Conservation (phyloP, 768 basidiomycete genomes). For the Suillus clintonianus region DNA sequence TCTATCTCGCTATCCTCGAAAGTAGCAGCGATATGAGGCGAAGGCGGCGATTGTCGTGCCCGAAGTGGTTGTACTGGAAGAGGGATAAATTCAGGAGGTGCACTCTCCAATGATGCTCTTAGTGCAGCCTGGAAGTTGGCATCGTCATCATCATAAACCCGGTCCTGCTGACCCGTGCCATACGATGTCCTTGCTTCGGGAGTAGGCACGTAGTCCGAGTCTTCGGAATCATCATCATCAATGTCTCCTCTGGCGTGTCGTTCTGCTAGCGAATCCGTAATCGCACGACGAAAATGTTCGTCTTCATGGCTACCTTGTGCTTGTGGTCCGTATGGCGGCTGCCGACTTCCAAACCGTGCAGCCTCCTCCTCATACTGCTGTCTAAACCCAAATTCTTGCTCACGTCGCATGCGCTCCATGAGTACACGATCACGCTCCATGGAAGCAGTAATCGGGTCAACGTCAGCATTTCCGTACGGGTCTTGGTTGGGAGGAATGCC, state of each 20-base stretch:
- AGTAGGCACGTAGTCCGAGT: conserved; percentile 17
- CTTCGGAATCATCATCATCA: conserved; percentile 29
- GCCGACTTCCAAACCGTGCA: conserved; percentile 20
- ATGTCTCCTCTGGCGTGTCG: conserved; percentile 16
- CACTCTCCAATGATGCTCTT: conserved; percentile 72
- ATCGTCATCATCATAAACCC: conserved; percentile 86
- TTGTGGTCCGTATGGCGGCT: conserved; percentile 4
- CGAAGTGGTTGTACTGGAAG: conserved; percentile 23
- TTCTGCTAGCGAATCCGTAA: conserved; percentile 27
- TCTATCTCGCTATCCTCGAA: conserved; percentile 30
- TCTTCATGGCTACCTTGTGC: conserved; percentile 49
- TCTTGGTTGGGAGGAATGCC: conserved; percentile 33
- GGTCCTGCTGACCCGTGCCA: conserved; percentile 22
- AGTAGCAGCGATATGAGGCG: conserved; percentile 8
- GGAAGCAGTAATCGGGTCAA: conserved; percentile 66
- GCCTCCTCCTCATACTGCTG: conserved; percentile 54
- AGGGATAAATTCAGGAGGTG: conserved; percentile 53
- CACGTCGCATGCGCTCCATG: conserved; percentile 61
- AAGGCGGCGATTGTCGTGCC: conserved; percentile 17
- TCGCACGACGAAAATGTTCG: conserved; percentile 51
- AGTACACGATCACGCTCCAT: conserved; percentile 62
- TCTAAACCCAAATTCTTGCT: conserved; percentile 68
- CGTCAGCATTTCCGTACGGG: conserved; percentile 27
- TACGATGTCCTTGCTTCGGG: conserved; percentile 5
- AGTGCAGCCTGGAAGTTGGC: conserved; percentile 86